Percentiles rank a stretch among this genome's conserved stretches.
These are phyloP conservation scores for Angomonas deanei DNA, from an alignment of 208 protist species.

Conservation along the genomic window DNA sequence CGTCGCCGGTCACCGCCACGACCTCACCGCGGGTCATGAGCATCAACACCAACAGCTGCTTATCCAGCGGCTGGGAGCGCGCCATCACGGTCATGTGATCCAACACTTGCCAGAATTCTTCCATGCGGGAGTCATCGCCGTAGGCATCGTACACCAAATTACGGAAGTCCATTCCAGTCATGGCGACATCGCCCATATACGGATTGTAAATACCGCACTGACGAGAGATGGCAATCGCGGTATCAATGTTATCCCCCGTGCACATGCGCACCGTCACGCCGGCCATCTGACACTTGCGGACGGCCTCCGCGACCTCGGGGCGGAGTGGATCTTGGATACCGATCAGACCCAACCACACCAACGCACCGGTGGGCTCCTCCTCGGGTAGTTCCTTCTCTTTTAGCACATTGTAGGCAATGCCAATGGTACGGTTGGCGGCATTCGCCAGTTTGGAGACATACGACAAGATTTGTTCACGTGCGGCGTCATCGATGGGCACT, in stretches of 20 bases:
- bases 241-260: slow-evolving; percentile 94
- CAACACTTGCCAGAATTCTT: slow-evolving; percentile 65
- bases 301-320: slow-evolving; percentile 88
- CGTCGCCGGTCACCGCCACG: slow-evolving; percentile 93
- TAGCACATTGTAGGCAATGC: slow-evolving; percentile 57
- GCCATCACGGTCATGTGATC: slow-evolving; percentile 85
- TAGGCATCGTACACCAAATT: slow-evolving; percentile 68
- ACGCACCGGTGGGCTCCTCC: slow-evolving; percentile 58
- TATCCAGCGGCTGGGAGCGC: slow-evolving; percentile 82
- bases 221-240: slow-evolving; percentile 90
- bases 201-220: slow-evolving; percentile 89
- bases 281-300: slow-evolving; percentile 88
- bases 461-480: slow-evolving; percentile 26
- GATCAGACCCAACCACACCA: slow-evolving; percentile 92
- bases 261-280: slow-evolving; percentile 96
- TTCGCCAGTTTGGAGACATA: slow-evolving; percentile 46
- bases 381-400: slow-evolving; percentile 26
- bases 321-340: slow-evolving; percentile 94
- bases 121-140: slow-evolving; percentile 65
- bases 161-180: slow-evolving; percentile 90
- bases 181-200: slow-evolving; percentile 56
- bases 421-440: slow-evolving; percentile 80
- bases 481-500: slow-evolving; percentile 27
- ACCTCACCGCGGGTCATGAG: slow-evolving; percentile 75
- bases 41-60: slow-evolving; percentile 85